Conservation (phyloP, 331 rosid species). For the Malus hybrid region DNA sequence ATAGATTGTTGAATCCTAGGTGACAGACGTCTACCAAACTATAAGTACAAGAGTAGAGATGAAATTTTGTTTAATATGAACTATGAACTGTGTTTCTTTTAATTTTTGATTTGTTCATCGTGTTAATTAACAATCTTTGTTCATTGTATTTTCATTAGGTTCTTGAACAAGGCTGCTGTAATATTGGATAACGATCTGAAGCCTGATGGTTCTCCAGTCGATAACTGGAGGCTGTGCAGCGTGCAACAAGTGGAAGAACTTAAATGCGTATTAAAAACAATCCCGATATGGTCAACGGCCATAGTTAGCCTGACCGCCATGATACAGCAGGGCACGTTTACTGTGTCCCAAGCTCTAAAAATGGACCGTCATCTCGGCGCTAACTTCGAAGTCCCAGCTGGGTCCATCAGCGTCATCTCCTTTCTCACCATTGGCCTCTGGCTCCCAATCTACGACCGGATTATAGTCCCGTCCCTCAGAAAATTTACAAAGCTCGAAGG, state of each 20-base stretch:
- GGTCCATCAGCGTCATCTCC: slow-evolving; percentile 51
- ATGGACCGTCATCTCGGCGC: slow-evolving; percentile 65
- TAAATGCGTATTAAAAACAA: slow-evolving; percentile 46
- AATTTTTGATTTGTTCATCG: too few species aligned
- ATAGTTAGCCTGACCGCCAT: slow-evolving; percentile 40
- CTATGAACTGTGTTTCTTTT: too few species aligned
- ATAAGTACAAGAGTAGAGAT: too few species aligned
- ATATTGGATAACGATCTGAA: slow-evolving; percentile 45
- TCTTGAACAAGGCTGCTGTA: slow-evolving; percentile 55
- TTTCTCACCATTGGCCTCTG: slow-evolving; percentile 41
- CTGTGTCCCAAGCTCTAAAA: slow-evolving; percentile 56
- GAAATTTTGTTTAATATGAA: too few species aligned
- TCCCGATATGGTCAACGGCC: slow-evolving; percentile 60
- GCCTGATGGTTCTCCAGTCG: slow-evolving; percentile 34
- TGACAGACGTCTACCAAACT: too few species aligned
- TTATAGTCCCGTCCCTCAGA: slow-evolving; percentile 46
- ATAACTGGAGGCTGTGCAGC: slow-evolving; percentile 47
- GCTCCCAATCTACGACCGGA: slow-evolving; percentile 57
- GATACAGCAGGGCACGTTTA: slow-evolving; percentile 49
- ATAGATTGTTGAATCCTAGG: too few species aligned
- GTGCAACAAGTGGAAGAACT: slow-evolving; percentile 77
- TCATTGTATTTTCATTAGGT: slow-evolving; percentile 18
- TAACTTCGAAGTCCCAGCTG: slow-evolving; percentile 60
- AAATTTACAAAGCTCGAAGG: slow-evolving; percentile 41
- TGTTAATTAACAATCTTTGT: background rate